Base-by-base conservation (phyloP, 192 early-diverging fungal genomes). In the Paraglomus occultum region DNA sequence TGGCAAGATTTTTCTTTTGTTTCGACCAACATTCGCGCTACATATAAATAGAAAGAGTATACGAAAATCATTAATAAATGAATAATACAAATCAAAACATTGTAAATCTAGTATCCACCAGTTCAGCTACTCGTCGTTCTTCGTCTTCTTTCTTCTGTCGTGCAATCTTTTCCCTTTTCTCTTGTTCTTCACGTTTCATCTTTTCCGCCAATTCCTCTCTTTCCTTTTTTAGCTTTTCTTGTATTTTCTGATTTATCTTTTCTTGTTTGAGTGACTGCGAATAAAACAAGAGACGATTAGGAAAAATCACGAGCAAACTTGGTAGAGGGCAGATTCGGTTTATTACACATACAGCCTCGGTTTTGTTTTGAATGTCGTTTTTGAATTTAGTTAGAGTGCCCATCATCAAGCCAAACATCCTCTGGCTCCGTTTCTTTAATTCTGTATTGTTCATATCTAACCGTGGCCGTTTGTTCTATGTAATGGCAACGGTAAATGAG, bases 321-420 rank as follows among this genome's bases (percentile, higher is more conserved):
- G 6, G 11, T 7, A 57, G 20, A 31, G 11, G 20, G 17, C 23
- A 1, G 54, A 11, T 57, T 57, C 31, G 31, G 31, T 31, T n/a
- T 11, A 17, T 11, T 11, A 3, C n/a, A 68, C 75, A 57, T 77
- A 83, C 82, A 10, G 79, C 79, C 55, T 85, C 78, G 11, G 61
- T 67, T 40, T 76, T 85, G 46, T 81, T 67, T 59, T 63, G 67
- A 20, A 64, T 76, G 9, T 81, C 77, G 43, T 76, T 73, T 70
- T 85, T 85, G 65, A 85, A 85, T 68, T 85, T 84, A 5, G 73
- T 79, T 2, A 85, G 67, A 1, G 83, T 85, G 17, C 81, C 83
- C 52, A 85, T 50, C 10, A 85, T 46, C 15, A 80, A 71, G 9
- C 83, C 84, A 67, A 85, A 85, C 64, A 85, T 74, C 38, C 83